Conservation (phyloP, 768 basidiomycete species). For the Boletus pseudo-olivaceus region DNA sequence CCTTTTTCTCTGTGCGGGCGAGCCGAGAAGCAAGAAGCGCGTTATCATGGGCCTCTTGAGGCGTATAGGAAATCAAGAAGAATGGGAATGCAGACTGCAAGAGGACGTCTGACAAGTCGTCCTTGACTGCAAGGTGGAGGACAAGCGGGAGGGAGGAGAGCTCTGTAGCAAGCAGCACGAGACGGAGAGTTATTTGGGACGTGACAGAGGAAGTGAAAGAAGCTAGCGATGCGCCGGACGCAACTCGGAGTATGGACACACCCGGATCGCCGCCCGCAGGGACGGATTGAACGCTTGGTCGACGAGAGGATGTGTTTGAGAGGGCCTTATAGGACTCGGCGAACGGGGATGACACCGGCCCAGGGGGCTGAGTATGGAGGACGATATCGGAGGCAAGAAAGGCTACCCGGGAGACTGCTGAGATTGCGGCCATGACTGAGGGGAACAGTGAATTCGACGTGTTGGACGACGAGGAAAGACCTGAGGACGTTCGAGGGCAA, state of each 20-base stretch:
- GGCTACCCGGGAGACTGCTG: constrained; percentile 64
- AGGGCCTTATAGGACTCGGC: constrained; percentile 30
- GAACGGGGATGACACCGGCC: constrained; percentile 41
- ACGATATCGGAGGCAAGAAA: constrained; percentile 66
- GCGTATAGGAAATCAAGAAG: constrained; percentile 72
- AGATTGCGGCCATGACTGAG: constrained; percentile 26
- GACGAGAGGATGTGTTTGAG: constrained; percentile 34
- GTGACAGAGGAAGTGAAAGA: constrained; percentile 57
- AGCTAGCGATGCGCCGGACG: constrained; percentile 40
- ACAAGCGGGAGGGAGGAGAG: constrained; percentile 65
- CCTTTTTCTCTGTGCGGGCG: constrained; percentile 63
- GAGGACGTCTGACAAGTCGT: constrained; percentile 72
- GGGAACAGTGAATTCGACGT: constrained; percentile 4
- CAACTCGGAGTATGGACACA: constrained; percentile 50
- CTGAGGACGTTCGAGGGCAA: too few relatives aligned
- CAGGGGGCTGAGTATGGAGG: constrained; percentile 51
- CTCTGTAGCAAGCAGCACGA: constrained; percentile 68
- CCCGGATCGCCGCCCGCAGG: constrained; percentile 68
- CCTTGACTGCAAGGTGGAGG: constrained; percentile 61
- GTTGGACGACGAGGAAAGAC: background rate
- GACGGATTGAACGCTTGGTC: constrained; percentile 44
- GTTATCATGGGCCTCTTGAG: constrained; percentile 86
- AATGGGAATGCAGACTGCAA: constrained; percentile 75
- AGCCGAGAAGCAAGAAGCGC: constrained; percentile 82
- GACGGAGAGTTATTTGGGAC: constrained; percentile 50